Percentiles rank a stretch among this genome's conserved stretches.
phyloP scores from a whole-genome alignment of 768 basidiomycete genomes.

The Tricholoma matsutake region DNA sequence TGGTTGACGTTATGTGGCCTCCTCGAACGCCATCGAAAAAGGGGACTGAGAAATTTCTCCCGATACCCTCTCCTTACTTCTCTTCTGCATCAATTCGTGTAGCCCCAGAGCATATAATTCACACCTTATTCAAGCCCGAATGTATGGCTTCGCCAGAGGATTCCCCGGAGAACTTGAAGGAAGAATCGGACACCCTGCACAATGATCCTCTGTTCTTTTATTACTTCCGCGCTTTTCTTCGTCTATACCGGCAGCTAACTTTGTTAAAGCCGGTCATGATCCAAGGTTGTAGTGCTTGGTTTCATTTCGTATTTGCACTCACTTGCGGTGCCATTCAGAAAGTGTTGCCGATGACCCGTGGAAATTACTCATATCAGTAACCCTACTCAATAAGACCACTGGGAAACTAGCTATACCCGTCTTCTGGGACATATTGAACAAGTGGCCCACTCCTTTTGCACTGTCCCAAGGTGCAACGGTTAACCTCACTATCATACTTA shows the following conservation, averaged over 20 bases:
- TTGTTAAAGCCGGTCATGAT: conserved; percentile 35
- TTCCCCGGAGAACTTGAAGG: background rate
- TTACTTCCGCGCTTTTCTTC: conserved; percentile 22
- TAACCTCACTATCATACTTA: background rate
- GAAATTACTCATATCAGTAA: conserved; percentile 66
- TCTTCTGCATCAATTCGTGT: background rate
- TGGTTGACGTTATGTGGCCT: background rate
- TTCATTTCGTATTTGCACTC: background rate
- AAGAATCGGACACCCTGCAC: background rate
- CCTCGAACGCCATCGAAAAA: background rate
- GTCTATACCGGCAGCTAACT: conserved; percentile 21
- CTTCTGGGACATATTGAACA: conserved; percentile 52
- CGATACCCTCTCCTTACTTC: conserved; percentile 10
- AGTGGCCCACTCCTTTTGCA: conserved; percentile 56
- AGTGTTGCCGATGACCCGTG: conserved; percentile 55
- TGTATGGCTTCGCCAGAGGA: background rate
- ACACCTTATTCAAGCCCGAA: background rate
- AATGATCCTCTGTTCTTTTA: conserved; percentile 26
- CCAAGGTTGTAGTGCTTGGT: conserved; percentile 30
- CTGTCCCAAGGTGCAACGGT: conserved; percentile 48
- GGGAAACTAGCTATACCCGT: conserved; percentile 63
- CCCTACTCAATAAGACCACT: conserved; percentile 67
- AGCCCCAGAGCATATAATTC: background rate
- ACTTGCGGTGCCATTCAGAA: conserved; percentile 33
- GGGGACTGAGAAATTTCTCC: conserved; percentile 1